Base-by-base conservation (phyloP, 208 protist genomes). In the Vickermania spadyakhi region DNA sequence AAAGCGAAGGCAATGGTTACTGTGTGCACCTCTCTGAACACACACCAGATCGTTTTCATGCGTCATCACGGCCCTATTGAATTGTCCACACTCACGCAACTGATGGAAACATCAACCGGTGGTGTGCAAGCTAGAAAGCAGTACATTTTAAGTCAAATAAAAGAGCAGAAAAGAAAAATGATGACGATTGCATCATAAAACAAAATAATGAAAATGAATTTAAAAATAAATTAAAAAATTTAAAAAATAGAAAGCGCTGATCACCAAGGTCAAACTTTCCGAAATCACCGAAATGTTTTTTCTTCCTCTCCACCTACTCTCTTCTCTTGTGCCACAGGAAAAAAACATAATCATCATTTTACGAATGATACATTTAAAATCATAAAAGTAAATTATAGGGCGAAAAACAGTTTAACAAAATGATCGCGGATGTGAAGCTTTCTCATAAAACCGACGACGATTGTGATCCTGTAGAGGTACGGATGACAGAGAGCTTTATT, bases 401-500 rank as follows among this genome's bases (percentile, higher is more conserved):
- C n/a, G n/a, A n/a, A n/a, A n/a, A n/a, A n/a, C n/a, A n/a, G n/a
- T n/a, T n/a, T n/a, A n/a, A n/a, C n/a, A n/a, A n/a, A n/a, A n/a
- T n/a, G n/a, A n/a, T n/a, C n/a, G n/a, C n/a, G n/a, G n/a, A n/a
- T n/a, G n/a, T n/a, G n/a, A n/a, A n/a, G n/a, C n/a, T n/a, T n/a
- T n/a, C n/a, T n/a, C n/a, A n/a, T n/a, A n/a, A n/a, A n/a, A n/a
- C n/a, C n/a, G n/a, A 50, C 11, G 53, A 52, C 5, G 42, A 4
- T 2, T 11, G 29, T 22, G 28, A 22, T 7, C 21, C 53, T 13
- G 41, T 51, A 5, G 62, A 28, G 18, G 45, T 67, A 13, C 28
- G 41, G 21, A 81, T 91, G 79, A 89, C 85, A 3, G 72, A 86
- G 50, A 61, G 74, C 49, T 31, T 75, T 41, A 67, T 96, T 50